phyloP scores from a whole-genome alignment of 2,329 filamentous ascomycete genomes.

The Trichophyton equinum region DNA sequence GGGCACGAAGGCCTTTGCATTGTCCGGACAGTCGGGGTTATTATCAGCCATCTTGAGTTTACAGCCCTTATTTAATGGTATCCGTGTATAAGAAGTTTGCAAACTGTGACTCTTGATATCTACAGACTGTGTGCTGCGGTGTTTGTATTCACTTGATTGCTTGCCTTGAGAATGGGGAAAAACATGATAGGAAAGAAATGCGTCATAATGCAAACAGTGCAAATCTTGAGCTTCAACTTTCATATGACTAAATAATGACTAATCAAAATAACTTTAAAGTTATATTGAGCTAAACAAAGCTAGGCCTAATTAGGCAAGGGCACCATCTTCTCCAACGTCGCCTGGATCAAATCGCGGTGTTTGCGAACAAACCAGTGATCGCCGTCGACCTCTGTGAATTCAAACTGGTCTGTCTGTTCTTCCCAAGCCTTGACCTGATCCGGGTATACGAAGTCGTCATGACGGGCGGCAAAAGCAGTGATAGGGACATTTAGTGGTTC shows the following conservation, averaged over 20 bases:
- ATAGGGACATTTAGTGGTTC: neutral
- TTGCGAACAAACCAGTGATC: neutral
- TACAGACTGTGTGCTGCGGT: no score
- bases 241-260: no score
- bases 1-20: conserved; percentile 38
- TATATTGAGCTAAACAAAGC: no score
- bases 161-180: no score
- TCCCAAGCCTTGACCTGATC: neutral
- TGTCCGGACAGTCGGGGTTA: conserved; percentile 25
- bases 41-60: conserved; percentile 20
- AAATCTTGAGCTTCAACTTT: no score
- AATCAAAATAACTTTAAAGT: no score
- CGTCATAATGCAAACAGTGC: no score
- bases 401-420: neutral
- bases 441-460: neutral
- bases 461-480: neutral
- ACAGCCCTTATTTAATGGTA: no score
- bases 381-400: neutral
- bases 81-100: neutral
- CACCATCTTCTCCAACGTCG: neutral
- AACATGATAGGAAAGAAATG: no score
- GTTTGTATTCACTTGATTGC: no score
- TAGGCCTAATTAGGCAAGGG: neutral
- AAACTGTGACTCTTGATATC: neutral
- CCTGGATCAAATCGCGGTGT: neutral